Base-by-base conservation (phyloP, 1,284 basidiomycete genomes). In the Vanrija sp. region DNA sequence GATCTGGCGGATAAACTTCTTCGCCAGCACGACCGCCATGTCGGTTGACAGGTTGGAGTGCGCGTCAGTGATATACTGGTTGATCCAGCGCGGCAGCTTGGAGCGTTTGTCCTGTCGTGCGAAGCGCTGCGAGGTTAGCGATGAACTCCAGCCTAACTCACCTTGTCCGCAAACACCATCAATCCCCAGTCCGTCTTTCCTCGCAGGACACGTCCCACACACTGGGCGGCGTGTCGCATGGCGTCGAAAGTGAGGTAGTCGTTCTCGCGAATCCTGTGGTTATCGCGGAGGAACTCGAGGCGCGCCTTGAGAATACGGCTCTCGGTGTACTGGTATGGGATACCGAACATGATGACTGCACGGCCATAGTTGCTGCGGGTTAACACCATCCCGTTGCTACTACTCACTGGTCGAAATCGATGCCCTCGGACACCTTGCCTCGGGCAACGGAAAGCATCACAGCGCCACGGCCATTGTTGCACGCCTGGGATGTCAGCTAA, bases 171-270 rank as follows among this genome's bases (percentile, higher is more conserved):
- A 76, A 99, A 98, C 15, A 98, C 86, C 96, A 99, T 98, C 67
- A 99, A 77, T 41, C 96, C 96, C 88, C 96, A 99, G 76, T 99
- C 96, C 1, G 95, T 98, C 80, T 99, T 99, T 62, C 95, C 95
- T 52, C 96, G 85, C 72, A 99, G 76, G 23, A 96, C 96, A 67
- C 96, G 90, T 35, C 96, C 96, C 5, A 99, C 95, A 75, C 96
- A 99, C 71, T 99, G 96, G 14, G 96, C 96, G 3, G 96, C 96
- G 69, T 97, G 98, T 53, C 96, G 85, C 91, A 99, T 98, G 3
- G 96, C 96, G 71, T 99, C 96, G 76, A 99, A 99, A 19, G 96
- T 96, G 22, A 99, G 81, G 70, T 97, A 99, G 75, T 98, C 96
- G 39, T 95, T 97, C 75, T 99, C 96, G 51, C 93, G 85, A 75